Evolutionary conservation across 176 grass and related monocot genomes (phyloP), one percentile per base, ranked within the genome.

Genomic region (Cocos nucifera): DNA sequence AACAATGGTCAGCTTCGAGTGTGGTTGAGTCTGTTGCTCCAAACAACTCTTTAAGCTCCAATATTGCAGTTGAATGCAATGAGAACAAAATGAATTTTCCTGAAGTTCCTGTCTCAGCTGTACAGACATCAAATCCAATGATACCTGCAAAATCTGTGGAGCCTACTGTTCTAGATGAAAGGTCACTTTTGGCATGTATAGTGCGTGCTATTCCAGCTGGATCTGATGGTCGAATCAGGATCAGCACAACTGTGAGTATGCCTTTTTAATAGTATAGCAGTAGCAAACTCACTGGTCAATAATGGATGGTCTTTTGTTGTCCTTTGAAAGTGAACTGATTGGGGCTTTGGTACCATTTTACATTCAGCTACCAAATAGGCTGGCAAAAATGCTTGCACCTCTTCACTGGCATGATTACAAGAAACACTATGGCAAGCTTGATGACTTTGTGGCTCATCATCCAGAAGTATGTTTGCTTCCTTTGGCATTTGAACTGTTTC

Each of bases 321-420:
- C 35, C 10, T 44, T 44, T 44, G 35, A 14, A 44, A 44, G 35
- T 44, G 10, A 14, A 44, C 10, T 44, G 35, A 44, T 10, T 14
- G 10, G 35, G 9, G 10, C 15, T 53, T 68, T 3, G 52, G 4
- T 22, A 4, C 16, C 23, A 7, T 61, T 1, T 66, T 32, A 35
- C 12, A 7, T 66, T 56, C 85, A 98, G 93, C 71, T 98, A 28
- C 87, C 87, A 69, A 98, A 92, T 77, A 88, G 93, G 81, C 93
- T 98, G 73, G 87, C 73, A 1, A 98, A 92, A 87, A 83, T 98
- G 82, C 70, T 98, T 73, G 81, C 87, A 59, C 93, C 93, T 79
- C 93, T 98, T 73, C 87, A 91, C 60, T 98, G 93, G 93, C 85
- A 92, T 73, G 93, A 98, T 66, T 98, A 98, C 59, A 92, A 88